A percentile compares a stretch with the other conserved stretches of the same genome.
Conservation (phyloP, 106 monocot species). For the Alisma plantagoaquatica region DNA sequence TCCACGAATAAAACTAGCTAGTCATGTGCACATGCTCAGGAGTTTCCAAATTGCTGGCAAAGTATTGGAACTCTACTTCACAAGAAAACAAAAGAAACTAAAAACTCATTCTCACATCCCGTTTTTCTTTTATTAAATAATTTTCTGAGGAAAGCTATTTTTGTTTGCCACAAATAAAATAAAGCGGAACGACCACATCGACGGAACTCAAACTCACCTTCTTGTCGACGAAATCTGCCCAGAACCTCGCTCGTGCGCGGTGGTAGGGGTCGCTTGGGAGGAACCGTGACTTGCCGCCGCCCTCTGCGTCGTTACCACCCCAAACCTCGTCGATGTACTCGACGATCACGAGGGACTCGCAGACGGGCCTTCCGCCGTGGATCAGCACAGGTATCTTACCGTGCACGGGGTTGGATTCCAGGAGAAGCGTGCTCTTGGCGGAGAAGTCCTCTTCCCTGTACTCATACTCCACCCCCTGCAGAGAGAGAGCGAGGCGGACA, state of each 20-base stretch:
- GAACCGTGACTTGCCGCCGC: too few relatives aligned
- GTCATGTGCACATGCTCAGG: too few relatives aligned
- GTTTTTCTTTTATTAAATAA: too few relatives aligned
- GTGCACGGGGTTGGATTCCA: conserved; percentile 44
- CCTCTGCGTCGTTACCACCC: not conserved
- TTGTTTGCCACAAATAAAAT: too few relatives aligned
- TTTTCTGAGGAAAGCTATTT: too few relatives aligned
- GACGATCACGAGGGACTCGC: conserved; percentile 34
- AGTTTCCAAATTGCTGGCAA: too few relatives aligned
- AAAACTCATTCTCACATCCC: too few relatives aligned
- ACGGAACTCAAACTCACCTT: too few relatives aligned
- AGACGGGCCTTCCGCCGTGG: conserved; percentile 32
- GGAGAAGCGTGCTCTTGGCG: conserved; percentile 38
- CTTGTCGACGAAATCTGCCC: conserved; percentile 22
- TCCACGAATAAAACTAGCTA: too few relatives aligned
- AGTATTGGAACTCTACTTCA: too few relatives aligned
- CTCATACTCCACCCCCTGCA: conserved; percentile 34
- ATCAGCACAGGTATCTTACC: conserved; percentile 22
- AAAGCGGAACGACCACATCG: too few relatives aligned
- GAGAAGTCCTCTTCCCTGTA: conserved; percentile 27
- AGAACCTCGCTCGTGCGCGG: conserved; percentile 12
- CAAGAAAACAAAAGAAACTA: too few relatives aligned
- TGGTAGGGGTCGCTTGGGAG: conserved; percentile 8
- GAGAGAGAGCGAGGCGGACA: conserved; percentile 25
- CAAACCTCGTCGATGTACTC: conserved; percentile 9